A percentile compares a stretch with the other conserved stretches of the same genome.
phyloP scores from a whole-genome alignment of 345 rosid genomes.

The Litchi chinensis region DNA sequence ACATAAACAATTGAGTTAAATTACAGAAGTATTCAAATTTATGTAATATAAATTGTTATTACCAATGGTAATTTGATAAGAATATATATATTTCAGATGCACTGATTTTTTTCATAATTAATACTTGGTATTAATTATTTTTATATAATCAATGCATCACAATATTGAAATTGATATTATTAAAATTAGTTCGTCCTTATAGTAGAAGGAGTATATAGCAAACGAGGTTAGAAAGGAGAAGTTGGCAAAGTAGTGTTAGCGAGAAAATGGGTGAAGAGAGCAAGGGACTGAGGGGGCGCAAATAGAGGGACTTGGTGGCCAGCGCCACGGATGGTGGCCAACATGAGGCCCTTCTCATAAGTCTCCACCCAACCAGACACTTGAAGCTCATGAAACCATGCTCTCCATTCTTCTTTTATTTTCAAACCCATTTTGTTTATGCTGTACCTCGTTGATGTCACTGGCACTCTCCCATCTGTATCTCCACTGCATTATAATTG shows the following conservation, averaged over 20 bases:
- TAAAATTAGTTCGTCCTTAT: too few relatives aligned
- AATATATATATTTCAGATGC: too few relatives aligned
- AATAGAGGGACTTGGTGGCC: conserved; percentile 73
- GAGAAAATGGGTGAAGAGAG: conserved; percentile 63
- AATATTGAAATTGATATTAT: too few relatives aligned
- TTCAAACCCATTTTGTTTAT: conserved; percentile 53
- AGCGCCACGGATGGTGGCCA: conserved; percentile 71
- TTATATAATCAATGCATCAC: too few relatives aligned
- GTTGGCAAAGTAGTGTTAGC: conserved; percentile 37
- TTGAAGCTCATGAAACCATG: conserved; percentile 70
- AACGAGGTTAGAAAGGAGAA: conserved; percentile 31
- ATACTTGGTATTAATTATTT: too few relatives aligned
- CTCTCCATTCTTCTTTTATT: conserved; percentile 59
- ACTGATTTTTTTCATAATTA: too few relatives aligned
- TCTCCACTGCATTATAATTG: conserved; percentile 57
- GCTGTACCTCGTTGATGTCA: conserved; percentile 71
- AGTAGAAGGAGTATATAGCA: background rate
- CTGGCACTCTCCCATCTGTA: conserved; percentile 86
- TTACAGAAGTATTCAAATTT: too few relatives aligned
- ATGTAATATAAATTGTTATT: too few relatives aligned
- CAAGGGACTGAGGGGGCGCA: conserved; percentile 58
- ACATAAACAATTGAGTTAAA: background rate
- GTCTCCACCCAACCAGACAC: conserved; percentile 80
- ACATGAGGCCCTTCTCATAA: conserved; percentile 52
- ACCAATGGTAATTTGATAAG: too few relatives aligned